Conservation (phyloP, 2,329 filamentous ascomycete genomes). For the Colletotrichum chrysophilum region DNA sequence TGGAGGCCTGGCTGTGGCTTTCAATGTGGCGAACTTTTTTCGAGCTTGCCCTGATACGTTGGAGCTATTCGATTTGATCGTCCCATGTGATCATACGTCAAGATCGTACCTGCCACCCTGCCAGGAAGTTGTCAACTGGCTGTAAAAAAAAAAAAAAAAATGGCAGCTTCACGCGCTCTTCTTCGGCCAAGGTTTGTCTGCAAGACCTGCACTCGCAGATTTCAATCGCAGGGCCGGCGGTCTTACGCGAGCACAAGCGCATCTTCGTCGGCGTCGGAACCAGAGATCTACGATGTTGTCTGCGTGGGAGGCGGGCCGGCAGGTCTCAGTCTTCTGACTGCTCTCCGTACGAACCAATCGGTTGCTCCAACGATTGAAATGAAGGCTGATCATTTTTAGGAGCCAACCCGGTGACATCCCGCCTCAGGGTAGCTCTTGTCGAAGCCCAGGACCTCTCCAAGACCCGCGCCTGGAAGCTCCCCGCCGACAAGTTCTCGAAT, state of each 20-base stretch:
- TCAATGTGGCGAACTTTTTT: slow-evolving; percentile 1
- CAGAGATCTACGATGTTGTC: slow-evolving; percentile 89
- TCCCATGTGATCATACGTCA: not conserved
- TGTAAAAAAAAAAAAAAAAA: not conserved
- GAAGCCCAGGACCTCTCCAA: slow-evolving; percentile 86
- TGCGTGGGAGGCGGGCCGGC: slow-evolving; percentile 90
- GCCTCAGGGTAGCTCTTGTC: slow-evolving; percentile 84
- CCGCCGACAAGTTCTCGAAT: slow-evolving; percentile 80
- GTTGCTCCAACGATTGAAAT: not conserved
- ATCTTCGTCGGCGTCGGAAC: slow-evolving; percentile 30
- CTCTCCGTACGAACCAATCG: slow-evolving; percentile 64
- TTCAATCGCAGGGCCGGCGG: slow-evolving; percentile 37
- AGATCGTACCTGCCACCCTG: not conserved
- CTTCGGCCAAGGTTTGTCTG: slow-evolving; percentile 46
- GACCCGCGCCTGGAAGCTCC: slow-evolving; percentile 69
- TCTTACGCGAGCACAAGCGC: slow-evolving; percentile 13
- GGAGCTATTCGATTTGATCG: not conserved
- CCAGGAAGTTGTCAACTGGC: not conserved
- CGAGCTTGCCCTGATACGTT: not conserved
- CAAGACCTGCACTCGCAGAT: slow-evolving; percentile 48
- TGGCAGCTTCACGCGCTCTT: slow-evolving; percentile 24
- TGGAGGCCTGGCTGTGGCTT: not conserved
- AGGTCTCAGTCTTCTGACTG: slow-evolving; percentile 81
- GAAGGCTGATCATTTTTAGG: slow-evolving; percentile 51
- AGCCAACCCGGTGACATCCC: slow-evolving; percentile 74